Base-by-base conservation (phyloP, 2,329 filamentous ascomycete species). In the Nothophoma quercina region DNA sequence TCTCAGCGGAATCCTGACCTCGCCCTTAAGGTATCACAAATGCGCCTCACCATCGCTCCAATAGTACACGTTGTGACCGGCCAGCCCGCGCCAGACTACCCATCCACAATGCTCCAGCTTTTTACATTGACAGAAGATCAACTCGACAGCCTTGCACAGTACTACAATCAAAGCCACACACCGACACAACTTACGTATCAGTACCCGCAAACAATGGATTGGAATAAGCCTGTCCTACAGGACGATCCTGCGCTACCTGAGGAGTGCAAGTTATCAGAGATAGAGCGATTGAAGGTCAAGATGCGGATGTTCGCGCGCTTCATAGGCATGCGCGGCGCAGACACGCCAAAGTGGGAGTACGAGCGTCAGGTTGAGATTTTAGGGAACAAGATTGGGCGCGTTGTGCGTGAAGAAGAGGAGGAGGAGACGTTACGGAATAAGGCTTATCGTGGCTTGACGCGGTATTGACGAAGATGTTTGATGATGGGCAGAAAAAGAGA, bases 91-190 rank as follows among this genome's bases (percentile, higher is more conserved):
- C 83, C 85, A 0, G 71, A 78, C 48, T 92, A 89, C 71, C 89
- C 89, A 1, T 65, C 68, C 16, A 89, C 84, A 3, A 79, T 91
- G 47, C 84, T 92, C 36, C 81, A 83, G 68, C 90, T 89, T 75
- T 90, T 88, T 82, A 85, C 91, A 25, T 81, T 92, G 29, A 91
- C 87, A 13, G 86, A 89, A 70, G 75, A 75, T 23, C 81, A 92
- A 74, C 85, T 91, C 47, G 88, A 92, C 75, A 77, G 78, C 46
- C 81, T 92, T 32, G 88, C 88, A 3, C 77, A 81, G 60, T 90
- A 88, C 75, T 92, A 91, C 77, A 87, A 89, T 75, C 89, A 92
- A 76, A 81, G 81, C 51, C 83, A 81, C 1, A 85, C 83, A 67
- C 70, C n/a, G 85, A 79, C 77, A 81, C 82, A 2, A 5, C 44